Evolutionary conservation across 441 rosid species (phyloP), one percentile per base, ranked within the genome.

Genomic region (Erodium chrysanthum): DNA sequence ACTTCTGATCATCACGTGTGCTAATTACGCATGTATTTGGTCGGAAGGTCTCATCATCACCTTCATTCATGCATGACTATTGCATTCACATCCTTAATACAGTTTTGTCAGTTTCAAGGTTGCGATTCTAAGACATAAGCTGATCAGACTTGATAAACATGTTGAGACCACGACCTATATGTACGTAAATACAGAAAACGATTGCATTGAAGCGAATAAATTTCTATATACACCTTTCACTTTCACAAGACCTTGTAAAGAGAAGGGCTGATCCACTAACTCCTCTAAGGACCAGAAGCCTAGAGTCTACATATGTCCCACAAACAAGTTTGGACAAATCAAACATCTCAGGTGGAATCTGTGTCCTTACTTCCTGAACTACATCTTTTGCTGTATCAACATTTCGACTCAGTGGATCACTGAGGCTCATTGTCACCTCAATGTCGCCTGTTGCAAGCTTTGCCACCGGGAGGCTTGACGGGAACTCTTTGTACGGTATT

Each of bases 271-370:
- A 89, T 23, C 96, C 97, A 74, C 82, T 93, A 66, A 91, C 86
- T 11, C 93, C 84, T 0, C 96, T 86, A 17, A 91, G 85, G 65
- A 89, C 86, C 20, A 91, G 84, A 67, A 89, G 78, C 75, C 97
- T 84, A 7, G 88, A 75, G 67, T 93, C 98, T 2, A 91, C 71
- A 21, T 84, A 91, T 3, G 96, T 88, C 61, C 98, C 93, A 35
- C 96, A 92, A 3, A 87, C 91, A 60, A 92, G 73, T 73, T 80
- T 87, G 0, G 92, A 88, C 73, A 89, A 64, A 76, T 91, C 96
- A 33, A 94, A 94, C 87, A 94, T 85, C 73, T 91, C 98, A 1
- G 90, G 96, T 0, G 97, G 98, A 6, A 88, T 68, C 44, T 89
- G 91, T 18, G 74, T 83, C 8, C 94, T 78, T 70, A 88, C 84